Percentiles rank a stretch among this genome's conserved stretches.
phyloP scores from a whole-genome alignment of 768 basidiomycete species.

The Leccinum sublutescens region DNA sequence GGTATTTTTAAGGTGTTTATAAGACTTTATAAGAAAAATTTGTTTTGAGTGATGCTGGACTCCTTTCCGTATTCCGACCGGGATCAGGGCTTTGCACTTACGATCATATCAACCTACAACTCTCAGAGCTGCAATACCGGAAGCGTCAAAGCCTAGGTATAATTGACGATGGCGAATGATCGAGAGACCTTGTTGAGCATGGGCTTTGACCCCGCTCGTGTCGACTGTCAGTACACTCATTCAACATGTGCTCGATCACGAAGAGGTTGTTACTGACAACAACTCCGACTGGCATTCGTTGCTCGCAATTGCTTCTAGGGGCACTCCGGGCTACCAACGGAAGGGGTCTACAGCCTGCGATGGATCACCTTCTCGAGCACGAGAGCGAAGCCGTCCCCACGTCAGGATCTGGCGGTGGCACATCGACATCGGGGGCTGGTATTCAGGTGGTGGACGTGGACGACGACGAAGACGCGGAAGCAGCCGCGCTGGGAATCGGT shows the following conservation, averaged over 20 bases:
- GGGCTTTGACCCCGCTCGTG: slow-evolving; percentile 83
- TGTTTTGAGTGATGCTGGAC: too few species aligned
- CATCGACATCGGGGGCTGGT: background rate
- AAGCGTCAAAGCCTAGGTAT: background rate
- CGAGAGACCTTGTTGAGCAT: slow-evolving; percentile 75
- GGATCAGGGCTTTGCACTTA: too few species aligned
- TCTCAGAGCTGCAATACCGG: background rate
- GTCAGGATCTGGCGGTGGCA: background rate
- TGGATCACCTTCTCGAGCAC: slow-evolving; percentile 87
- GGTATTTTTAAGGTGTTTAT: too few species aligned
- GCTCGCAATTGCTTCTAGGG: slow-evolving; percentile 48
- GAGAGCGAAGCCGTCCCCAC: slow-evolving; percentile 58
- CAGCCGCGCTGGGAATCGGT: slow-evolving; percentile 50
- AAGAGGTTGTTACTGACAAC: background rate
- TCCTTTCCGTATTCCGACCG: too few species aligned
- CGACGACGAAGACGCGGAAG: slow-evolving; percentile 66
- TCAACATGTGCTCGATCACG: background rate
- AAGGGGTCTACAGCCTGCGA: slow-evolving; percentile 84
- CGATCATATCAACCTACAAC: too few species aligned
- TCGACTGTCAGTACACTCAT: slow-evolving; percentile 67
- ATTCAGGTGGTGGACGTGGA: slow-evolving; percentile 48
- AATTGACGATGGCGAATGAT: slow-evolving; percentile 46
- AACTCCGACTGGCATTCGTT: background rate
- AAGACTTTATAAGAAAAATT: too few species aligned
- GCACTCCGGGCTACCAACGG: slow-evolving; percentile 81